phyloP scores from a whole-genome alignment of 495 filamentous ascomycete genomes.

The Aspergillus nanangensis region DNA sequence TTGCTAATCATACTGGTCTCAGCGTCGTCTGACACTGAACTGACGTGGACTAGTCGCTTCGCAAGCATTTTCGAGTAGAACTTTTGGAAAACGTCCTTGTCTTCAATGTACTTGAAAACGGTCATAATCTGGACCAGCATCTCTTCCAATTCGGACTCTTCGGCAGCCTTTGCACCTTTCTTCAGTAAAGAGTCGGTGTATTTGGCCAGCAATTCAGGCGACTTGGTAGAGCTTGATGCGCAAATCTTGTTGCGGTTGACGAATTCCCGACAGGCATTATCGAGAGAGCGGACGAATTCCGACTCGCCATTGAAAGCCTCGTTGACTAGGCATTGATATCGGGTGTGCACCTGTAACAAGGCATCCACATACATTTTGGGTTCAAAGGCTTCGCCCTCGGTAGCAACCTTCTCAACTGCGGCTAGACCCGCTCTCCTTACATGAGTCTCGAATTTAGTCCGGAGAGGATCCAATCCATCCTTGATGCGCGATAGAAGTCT shows the following conservation, averaged over 20 bases:
- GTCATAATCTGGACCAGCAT: slow-evolving; percentile 97
- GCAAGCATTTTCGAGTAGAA: slow-evolving; percentile 98
- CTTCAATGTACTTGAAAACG: slow-evolving; percentile 99
- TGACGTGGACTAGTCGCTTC: slow-evolving; percentile 89
- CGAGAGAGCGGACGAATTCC: slow-evolving; percentile 92
- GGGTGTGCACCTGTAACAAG: slow-evolving; percentile 85
- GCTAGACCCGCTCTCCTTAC: slow-evolving; percentile 83
- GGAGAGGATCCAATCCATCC: slow-evolving; percentile 86
- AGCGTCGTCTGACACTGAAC: slow-evolving; percentile 91
- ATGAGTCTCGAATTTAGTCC: slow-evolving; percentile 85
- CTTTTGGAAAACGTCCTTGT: slow-evolving; percentile 99
- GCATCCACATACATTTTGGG: slow-evolving; percentile 96
- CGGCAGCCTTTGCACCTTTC: slow-evolving; percentile 84
- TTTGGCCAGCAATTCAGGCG: slow-evolving; percentile 89
- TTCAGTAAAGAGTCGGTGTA: slow-evolving; percentile 93
- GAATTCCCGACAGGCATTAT: slow-evolving; percentile 96
- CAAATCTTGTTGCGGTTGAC: slow-evolving; percentile 96
- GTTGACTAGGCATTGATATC: slow-evolving; percentile 88
- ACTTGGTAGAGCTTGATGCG: slow-evolving; percentile 85
- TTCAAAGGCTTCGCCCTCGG: slow-evolving; percentile 85
- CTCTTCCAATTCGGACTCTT: slow-evolving; percentile 89
- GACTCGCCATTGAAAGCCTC: slow-evolving; percentile 92
- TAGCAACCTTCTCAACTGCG: slow-evolving; percentile 86
- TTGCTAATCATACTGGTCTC: slow-evolving; percentile 99
- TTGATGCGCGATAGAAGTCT: slow-evolving; percentile 83